Base-by-base conservation (phyloP, 2,329 filamentous ascomycete genomes). In the Zarea fungicola region DNA sequence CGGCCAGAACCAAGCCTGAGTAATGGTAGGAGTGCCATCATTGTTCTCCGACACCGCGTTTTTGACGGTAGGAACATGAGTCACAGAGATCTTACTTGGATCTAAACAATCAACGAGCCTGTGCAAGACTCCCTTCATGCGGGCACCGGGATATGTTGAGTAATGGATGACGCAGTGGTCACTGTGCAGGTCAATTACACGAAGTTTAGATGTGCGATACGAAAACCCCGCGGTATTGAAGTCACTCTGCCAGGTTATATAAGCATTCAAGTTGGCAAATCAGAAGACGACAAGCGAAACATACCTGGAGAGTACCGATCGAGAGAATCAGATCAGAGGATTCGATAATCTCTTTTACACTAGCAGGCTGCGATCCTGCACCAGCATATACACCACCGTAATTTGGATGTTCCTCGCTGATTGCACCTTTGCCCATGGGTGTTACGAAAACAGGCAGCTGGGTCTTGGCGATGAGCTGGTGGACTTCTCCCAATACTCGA, bases 371-470 rank as follows among this genome's bases (percentile, higher is more conserved):
- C 26, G 84, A 89, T 29, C 85, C 88, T 51, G 78, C 77, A n/a
- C 90, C 90, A 8, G 86, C 85, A 64, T 95, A 95, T 5, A 95
- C 87, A 54, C 90, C 90, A 19, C 87, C 87, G 57, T 85, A 95
- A 60, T 80, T 86, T n/a, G 77, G 72, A 40, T 86, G 76, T 2
- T 78, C 78, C 66, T 96, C 89, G 59, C 93, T 78, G 40, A 96
- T 78, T 18, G 87, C 86, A 16, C 89, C 81, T 70, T 95, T 95
- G 40, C 89, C 89, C 86, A 95, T 95, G 3, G 89, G 88, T 0
- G 89, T 86, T n/a, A 91, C 87, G 58, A 93, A 95, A 0, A 87
- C 85, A 5, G 90, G 89, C 7, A 95, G 72, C 4, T 80, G 74
- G 1, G 87, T 87, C 65, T 84, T 87, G 52, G 84, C 74, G 44